These are phyloP conservation scores for Hypoxylon cercidicola DNA, from an alignment of 495 filamentous ascomycete genomes.

Conservation along the genomic window DNA sequence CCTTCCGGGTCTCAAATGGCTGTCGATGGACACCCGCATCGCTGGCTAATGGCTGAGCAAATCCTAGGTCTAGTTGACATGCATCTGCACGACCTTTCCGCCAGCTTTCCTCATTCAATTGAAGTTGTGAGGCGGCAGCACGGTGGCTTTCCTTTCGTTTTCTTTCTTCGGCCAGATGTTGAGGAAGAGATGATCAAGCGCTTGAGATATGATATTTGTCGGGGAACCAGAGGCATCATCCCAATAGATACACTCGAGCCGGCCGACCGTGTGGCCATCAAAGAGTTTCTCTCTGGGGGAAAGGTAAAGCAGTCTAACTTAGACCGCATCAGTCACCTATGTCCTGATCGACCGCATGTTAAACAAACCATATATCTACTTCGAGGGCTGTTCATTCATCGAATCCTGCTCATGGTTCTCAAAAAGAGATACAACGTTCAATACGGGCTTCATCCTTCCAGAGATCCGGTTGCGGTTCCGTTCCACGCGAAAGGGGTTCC, in stretches of 20 bases:
- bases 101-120: constrained; percentile 54
- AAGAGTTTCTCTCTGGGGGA: constrained; percentile 42
- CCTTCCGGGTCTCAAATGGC: constrained; percentile 59
- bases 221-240: constrained; percentile 43
- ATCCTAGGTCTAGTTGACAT: constrained; percentile 48
- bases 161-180: constrained; percentile 57
- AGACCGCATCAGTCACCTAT: constrained; percentile 35
- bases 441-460: constrained; percentile 51
- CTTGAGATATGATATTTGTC: constrained; percentile 51
- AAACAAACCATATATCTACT: constrained; percentile 39
- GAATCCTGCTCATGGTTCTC: constrained; percentile 50
- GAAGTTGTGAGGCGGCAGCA: constrained; percentile 51
- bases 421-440: constrained; percentile 56
- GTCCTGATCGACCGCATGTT: constrained; percentile 41
- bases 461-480: constrained; percentile 54
- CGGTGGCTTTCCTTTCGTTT: constrained; percentile 55
- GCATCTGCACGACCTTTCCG: constrained; percentile 50
- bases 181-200: constrained; percentile 54
- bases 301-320: constrained; percentile 30
- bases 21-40: constrained; percentile 61
- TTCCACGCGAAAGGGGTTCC: constrained; percentile 63
- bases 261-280: constrained; percentile 51
- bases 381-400: constrained; percentile 52
- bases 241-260: constrained; percentile 36
- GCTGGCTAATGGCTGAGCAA: constrained; percentile 55